Evolutionary conservation across 257 asterid species (phyloP).

Genomic region (Striga asiatica): DNA sequence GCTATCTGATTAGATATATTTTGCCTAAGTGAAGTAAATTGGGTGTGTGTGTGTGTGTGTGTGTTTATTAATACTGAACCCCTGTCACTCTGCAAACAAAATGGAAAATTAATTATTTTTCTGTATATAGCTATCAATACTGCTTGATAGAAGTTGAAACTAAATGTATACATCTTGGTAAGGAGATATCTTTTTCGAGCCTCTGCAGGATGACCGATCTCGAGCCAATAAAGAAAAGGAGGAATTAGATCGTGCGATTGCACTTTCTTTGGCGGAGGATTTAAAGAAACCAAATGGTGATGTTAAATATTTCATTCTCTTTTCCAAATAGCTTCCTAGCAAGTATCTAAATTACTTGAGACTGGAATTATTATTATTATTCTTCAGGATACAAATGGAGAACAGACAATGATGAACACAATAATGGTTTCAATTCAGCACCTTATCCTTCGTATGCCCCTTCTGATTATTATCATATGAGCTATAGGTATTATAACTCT

Average conservation of each 20-base stretch:
- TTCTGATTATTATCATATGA: slow-evolving; percentile 42
- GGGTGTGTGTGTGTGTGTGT: too few species aligned
- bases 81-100: too few species aligned
- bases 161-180: too few species aligned
- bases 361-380: neutral
- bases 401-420: slow-evolving; percentile 44
- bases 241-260: slow-evolving; percentile 82
- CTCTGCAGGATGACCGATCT: slow-evolving; percentile 65
- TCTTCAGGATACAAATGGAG: slow-evolving; percentile 59
- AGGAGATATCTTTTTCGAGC: slow-evolving; percentile 1
- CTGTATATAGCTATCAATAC: too few species aligned
- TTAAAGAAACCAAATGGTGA: slow-evolving; percentile 55
- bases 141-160: too few species aligned
- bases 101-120: too few species aligned
- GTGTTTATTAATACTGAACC: too few species aligned
- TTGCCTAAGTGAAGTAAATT: too few species aligned
- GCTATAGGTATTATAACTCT: slow-evolving; percentile 35
- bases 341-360: neutral
- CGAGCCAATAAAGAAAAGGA: slow-evolving; percentile 52
- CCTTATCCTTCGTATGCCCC: slow-evolving; percentile 31
- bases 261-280: slow-evolving; percentile 72
- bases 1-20: too few species aligned
- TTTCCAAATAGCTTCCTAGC: neutral
- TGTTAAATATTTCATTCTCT: neutral
- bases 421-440: slow-evolving; percentile 35